Percentiles rank a stretch among this genome's conserved stretches.
Evolutionary conservation across 352 stramenopile species (phyloP).

Genomic region (Phytopythium oedochilum): DNA sequence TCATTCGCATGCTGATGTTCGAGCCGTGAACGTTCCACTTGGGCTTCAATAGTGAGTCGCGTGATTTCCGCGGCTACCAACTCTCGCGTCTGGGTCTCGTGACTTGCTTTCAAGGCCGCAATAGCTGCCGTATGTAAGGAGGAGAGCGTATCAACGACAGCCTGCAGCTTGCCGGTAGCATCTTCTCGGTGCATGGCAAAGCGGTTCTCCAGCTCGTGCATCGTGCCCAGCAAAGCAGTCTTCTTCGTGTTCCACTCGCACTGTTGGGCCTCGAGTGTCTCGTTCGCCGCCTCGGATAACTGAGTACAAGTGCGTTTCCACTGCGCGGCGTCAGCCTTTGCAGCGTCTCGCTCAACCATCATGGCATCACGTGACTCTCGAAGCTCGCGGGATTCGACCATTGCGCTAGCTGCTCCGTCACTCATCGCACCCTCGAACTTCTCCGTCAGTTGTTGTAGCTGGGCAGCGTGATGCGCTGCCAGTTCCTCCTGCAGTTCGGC

Average conservation of each 20-base stretch:
- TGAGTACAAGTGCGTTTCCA: not conserved
- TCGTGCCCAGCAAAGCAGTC: not conserved
- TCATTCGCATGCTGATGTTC: not conserved
- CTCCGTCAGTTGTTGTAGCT: constrained; percentile 27
- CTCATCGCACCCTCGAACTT: constrained; percentile 4
- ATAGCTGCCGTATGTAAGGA: not conserved
- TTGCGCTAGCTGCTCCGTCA: not conserved
- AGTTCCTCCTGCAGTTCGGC: constrained; percentile 51
- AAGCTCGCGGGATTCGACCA: not conserved
- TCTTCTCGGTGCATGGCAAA: not conserved
- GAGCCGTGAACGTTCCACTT: not conserved
- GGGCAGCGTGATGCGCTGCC: constrained; percentile 11
- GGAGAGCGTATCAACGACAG: not conserved
- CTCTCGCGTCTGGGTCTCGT: not conserved
- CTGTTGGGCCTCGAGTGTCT: not conserved
- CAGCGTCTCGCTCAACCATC: not conserved
- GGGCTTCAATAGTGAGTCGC: not conserved
- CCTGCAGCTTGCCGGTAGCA: not conserved
- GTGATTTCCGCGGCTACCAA: not conserved
- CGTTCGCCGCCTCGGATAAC: not conserved
- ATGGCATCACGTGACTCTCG: not conserved
- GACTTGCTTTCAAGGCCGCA: not conserved
- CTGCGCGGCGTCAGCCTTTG: not conserved
- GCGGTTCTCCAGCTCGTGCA: not conserved
- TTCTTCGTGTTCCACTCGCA: not conserved